phyloP scores from a whole-genome alignment of 2,329 filamentous ascomycete species.

The Cyanodermella asteris region DNA sequence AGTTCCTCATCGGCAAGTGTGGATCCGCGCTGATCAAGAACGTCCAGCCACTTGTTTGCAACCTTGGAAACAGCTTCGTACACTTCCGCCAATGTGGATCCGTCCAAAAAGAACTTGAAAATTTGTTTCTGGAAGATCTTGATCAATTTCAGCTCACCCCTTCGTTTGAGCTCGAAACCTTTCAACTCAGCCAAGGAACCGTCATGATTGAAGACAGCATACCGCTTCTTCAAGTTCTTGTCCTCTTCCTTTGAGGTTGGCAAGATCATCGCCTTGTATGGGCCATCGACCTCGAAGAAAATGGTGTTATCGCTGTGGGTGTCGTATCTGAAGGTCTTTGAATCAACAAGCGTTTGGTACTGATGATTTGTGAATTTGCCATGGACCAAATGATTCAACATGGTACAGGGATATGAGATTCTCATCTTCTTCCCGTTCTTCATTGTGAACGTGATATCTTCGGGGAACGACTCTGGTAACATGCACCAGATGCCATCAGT shows the following conservation, averaged over 20 bases:
- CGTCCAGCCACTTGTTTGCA: constrained; percentile 90
- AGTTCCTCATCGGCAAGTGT: constrained; percentile 91
- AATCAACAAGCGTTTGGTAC: constrained; percentile 74
- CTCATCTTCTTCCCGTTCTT: constrained; percentile 89
- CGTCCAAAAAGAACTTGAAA: constrained; percentile 97
- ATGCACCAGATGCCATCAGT: constrained; percentile 99
- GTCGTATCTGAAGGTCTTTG: constrained; percentile 66
- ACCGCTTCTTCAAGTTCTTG: constrained; percentile 98
- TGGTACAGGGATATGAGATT: constrained; percentile 97
- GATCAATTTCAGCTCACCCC: constrained; percentile 96
- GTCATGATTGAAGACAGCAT: constrained; percentile 97
- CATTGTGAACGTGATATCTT: constrained; percentile 85
- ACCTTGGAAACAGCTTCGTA: constrained; percentile 85
- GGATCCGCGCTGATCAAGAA: constrained; percentile 67
- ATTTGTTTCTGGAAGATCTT: constrained; percentile 99
- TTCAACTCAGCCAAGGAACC: constrained; percentile 89
- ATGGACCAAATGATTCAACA: constrained; percentile 96
- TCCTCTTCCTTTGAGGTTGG: constrained; percentile 97
- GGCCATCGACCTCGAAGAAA: constrained; percentile 97
- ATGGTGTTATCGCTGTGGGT: constrained; percentile 98
- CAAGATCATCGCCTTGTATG: constrained; percentile 91
- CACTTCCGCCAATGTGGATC: constrained; percentile 65
- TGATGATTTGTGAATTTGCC: constrained; percentile 91
- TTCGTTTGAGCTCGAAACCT: constrained; percentile 89
- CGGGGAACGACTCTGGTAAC: constrained; percentile 83